Evolutionary conservation across 495 filamentous ascomycete genomes (phyloP), one percentile per base, ranked within the genome.

Genomic region (Penicillium bovifimosum): DNA sequence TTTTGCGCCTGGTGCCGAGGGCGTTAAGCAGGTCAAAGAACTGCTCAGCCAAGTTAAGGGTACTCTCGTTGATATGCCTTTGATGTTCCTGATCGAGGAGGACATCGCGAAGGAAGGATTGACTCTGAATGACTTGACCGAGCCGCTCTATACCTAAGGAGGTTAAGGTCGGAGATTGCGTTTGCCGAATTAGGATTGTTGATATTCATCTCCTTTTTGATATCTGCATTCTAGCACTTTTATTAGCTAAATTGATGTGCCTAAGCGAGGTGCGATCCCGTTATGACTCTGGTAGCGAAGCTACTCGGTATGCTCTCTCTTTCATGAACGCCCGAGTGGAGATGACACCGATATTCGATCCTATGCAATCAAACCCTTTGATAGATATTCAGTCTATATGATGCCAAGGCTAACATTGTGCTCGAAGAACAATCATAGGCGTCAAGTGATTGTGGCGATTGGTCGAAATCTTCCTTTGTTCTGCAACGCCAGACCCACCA

Each of bases 91-190:
- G 65, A 84, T 84, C 59, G 87, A 90, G 24, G 81, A 88, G 67
- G 90, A 96, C 71, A 80, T 97, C 64, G 92, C 91, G 5, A 84
- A 91, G 76, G 82, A 90, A 55, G 92, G 92, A 4, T 47, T 95
- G 62, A 77, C 78, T 38, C 68, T 95, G 70, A 93, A 95, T 74
- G 80, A 78, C 8, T 73, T 95, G 59, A 96, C 90, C 16, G 84
- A 90, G 67, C 85, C 86, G 55, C 71, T 96, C 38, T 96, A 95
- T 67, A 96, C 90, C 10, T 95, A 57, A 67, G 46, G 18, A 29
- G 20, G 20, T 4, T 24, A 24, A 24, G 4, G 20, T n/a, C 2
- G 45, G 38, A 53, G 11, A 35, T 33, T 52, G 41, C 6, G 17
- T 40, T 53, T 31, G 14, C 52, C 41, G 29, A 29, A 43, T 48